Percentiles rank a stretch among this genome's conserved stretches.
Evolutionary conservation across 495 filamentous ascomycete species (phyloP).

Genomic region (Emericellopsis terricola): DNA sequence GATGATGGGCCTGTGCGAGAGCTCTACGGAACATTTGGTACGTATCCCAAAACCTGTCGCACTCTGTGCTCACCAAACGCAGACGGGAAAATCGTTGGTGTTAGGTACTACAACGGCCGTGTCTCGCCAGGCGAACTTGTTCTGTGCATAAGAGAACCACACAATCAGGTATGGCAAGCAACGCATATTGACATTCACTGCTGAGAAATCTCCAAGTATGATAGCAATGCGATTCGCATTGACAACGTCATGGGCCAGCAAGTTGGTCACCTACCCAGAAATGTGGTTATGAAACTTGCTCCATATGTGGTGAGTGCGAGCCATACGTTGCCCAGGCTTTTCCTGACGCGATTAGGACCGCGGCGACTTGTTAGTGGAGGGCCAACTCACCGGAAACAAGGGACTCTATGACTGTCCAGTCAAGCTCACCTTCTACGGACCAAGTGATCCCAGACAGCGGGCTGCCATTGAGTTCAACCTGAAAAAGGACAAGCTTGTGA

Average conservation of each 20-base stretch:
- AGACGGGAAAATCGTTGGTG: slow-evolving; percentile 59
- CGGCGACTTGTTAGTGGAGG: slow-evolving; percentile 42
- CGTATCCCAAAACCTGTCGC: slow-evolving; percentile 2
- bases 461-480: slow-evolving; percentile 38
- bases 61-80: slow-evolving; percentile 3
- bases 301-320: slow-evolving; percentile 40
- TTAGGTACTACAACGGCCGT: slow-evolving; percentile 57
- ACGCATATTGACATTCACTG: neutral
- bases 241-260: slow-evolving; percentile 63
- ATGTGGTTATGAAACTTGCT: slow-evolving; percentile 49
- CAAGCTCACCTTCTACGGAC: slow-evolving; percentile 45
- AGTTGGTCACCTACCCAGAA: slow-evolving; percentile 62
- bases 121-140: slow-evolving; percentile 59
- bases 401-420: slow-evolving; percentile 53
- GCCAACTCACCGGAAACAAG: slow-evolving; percentile 35
- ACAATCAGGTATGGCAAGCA: slow-evolving; percentile 27
- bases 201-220: slow-evolving; percentile 24
- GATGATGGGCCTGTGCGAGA: slow-evolving; percentile 24
- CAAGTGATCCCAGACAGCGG: slow-evolving; percentile 31
- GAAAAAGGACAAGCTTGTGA: slow-evolving; percentile 37
- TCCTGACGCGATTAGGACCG: slow-evolving; percentile 10
- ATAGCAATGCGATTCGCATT: slow-evolving; percentile 62
- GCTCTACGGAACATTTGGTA: slow-evolving; percentile 31
- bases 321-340: neutral
- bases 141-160: slow-evolving; percentile 45